Base-by-base conservation (phyloP, 768 basidiomycete genomes). In the Asterophora parasitica region DNA sequence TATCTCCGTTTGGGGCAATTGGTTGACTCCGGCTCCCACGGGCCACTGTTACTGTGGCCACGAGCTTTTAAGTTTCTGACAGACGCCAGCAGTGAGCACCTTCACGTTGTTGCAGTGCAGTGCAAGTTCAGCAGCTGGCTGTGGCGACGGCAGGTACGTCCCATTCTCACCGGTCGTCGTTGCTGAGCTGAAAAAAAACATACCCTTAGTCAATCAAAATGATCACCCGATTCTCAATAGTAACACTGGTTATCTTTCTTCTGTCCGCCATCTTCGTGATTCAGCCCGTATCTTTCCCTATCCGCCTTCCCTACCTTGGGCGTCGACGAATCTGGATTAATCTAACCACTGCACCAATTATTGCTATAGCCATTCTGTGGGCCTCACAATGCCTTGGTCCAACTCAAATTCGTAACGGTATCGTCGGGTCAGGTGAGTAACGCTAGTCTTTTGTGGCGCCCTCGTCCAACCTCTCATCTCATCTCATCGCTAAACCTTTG, bases 391-490 rank as follows among this genome's bases (percentile, higher is more conserved):
- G 76, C 50, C 55, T 77, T 3, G 69, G 67, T 2, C 55, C 64
- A 4, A 62, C 61, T 19, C 65, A 77, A 61, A 76, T 96, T 39
- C 76, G 85, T 9, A 65, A 79, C 46, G 94, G 94, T 1, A 91
- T 96, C 28, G 82, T 94, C 59, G 61, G 63, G 45, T 58, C 50
- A 20, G 59, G 54, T 72, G 62, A 16, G 68, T 63, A 41, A 23
- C 23, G 23, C 23, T 23, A 23, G 58, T 16, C 4, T 50, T 32
- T 30, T 7, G 44, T 30, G 30, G 17, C 27, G 30, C 62, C 62
- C 23, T 16, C 17, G 10, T 26, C 23, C 30, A 20, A 28, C 10
- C 26, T 31, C 20, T 36, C 2, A 45, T 26, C 10, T 23, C 23
- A 6, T 23, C 23, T 23, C 23, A 23, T 23, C 23, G 23, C 6